These are phyloP conservation scores for Leavenworthia alabamica DNA, from an alignment of 345 rosid species.

Conservation along the genomic window DNA sequence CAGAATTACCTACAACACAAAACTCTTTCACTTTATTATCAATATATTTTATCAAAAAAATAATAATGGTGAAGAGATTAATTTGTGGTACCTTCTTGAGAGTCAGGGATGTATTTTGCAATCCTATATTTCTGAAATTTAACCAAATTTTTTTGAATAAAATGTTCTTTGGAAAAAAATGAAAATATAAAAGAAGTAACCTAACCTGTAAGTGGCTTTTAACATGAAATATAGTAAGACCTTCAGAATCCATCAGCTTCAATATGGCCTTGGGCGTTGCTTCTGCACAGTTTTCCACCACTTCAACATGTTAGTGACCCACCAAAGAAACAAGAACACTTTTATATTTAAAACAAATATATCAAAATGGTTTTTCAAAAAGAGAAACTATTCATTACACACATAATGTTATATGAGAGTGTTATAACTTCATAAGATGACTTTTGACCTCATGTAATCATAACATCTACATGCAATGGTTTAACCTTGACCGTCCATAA, in stretches of 20 bases:
- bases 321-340: background rate
- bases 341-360: background rate
- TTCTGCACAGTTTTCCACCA: conserved; percentile 37
- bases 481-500: background rate
- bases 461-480: background rate
- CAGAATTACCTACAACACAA: conserved; percentile 51
- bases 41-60: background rate
- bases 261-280: conserved; percentile 91
- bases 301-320: conserved; percentile 14
- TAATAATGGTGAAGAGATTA: background rate
- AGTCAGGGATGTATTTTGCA: conserved; percentile 70
- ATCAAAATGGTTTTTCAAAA: background rate
- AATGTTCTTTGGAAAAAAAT: background rate
- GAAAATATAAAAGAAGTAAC: background rate
- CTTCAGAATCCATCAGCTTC: conserved; percentile 83
- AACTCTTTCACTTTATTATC: background rate
- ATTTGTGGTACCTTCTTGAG: conserved; percentile 53
- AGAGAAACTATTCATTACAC: background rate
- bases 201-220: conserved; percentile 93
- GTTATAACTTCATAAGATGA: background rate
- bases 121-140: conserved; percentile 70
- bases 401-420: background rate
- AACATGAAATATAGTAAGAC: conserved; percentile 88
- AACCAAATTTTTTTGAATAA: background rate
- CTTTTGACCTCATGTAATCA: conserved; percentile 1